Conservation (phyloP, 2,329 filamentous ascomycete species). For the Knoxdaviesia proteae region DNA sequence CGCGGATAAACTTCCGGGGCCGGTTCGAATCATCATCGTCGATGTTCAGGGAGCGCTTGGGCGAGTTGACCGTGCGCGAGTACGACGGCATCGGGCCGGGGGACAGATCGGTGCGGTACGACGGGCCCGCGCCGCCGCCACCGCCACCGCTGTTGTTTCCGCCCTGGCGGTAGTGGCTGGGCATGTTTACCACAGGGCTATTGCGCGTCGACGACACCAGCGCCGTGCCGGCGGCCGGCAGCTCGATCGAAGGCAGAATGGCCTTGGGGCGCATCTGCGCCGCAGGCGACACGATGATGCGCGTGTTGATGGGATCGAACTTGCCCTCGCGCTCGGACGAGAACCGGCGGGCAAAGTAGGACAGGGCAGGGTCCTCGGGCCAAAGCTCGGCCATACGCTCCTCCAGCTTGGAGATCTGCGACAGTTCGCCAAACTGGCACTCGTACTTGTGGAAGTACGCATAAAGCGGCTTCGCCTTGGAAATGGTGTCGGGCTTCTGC, state of each 20-base stretch:
- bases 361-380: slow-evolving; percentile 61
- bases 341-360: slow-evolving; percentile 59
- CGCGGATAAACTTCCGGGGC: slow-evolving; percentile 69
- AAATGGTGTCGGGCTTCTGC: slow-evolving; percentile 50
- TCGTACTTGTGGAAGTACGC: slow-evolving; percentile 90
- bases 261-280: slow-evolving; percentile 53
- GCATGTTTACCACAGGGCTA: slow-evolving; percentile 16
- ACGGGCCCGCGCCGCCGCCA: slow-evolving; percentile 7
- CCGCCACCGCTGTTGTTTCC: no score
- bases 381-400: slow-evolving; percentile 87
- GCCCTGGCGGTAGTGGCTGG: slow-evolving; percentile 7
- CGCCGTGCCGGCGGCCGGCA: slow-evolving; percentile 9
- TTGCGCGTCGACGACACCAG: slow-evolving; percentile 16
- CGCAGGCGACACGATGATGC: slow-evolving; percentile 62
- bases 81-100: slow-evolving; percentile 27
- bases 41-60: slow-evolving; percentile 37
- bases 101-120: slow-evolving; percentile 11
- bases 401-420: slow-evolving; percentile 78
- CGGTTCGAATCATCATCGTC: slow-evolving; percentile 58
- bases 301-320: slow-evolving; percentile 68
- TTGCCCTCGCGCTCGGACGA: slow-evolving; percentile 28
- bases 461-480: slow-evolving; percentile 69
- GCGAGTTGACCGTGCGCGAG: slow-evolving; percentile 27
- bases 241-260: slow-evolving; percentile 32
- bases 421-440: slow-evolving; percentile 78